phyloP scores from a whole-genome alignment of 2,329 filamentous ascomycete genomes.

The Hymenotorrendiella dingleyae region DNA sequence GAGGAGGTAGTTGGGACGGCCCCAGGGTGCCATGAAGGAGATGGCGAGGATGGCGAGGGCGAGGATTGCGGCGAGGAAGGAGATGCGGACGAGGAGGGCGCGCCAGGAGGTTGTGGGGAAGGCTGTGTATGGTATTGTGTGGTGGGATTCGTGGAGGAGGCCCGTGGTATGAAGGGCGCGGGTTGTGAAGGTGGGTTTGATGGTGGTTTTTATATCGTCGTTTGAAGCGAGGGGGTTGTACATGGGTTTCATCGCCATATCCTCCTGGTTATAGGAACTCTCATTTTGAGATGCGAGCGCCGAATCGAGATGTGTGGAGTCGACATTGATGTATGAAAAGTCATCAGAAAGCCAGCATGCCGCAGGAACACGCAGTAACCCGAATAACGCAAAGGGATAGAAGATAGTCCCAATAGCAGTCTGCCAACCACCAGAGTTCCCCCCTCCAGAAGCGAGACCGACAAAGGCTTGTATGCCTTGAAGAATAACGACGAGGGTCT shows the following conservation, averaged over 20 bases:
- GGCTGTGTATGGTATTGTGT: not conserved
- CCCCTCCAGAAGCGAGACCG: not conserved
- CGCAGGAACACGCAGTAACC: constrained; percentile 7
- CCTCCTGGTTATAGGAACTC: too few relatives aligned
- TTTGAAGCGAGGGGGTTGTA: not conserved
- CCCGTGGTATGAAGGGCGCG: too few relatives aligned
- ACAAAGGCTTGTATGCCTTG: constrained; percentile 3
- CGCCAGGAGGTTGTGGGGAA: constrained; percentile 6
- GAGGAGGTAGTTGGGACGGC: not conserved
- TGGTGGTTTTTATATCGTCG: not conserved
- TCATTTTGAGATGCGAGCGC: too few relatives aligned
- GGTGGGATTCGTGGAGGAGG: too few relatives aligned
- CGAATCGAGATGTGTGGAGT: not conserved
- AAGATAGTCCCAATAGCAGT: constrained; percentile 10
- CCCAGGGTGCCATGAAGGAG: constrained; percentile 4
- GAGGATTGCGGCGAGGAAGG: constrained; percentile 3
- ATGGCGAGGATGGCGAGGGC: constrained; percentile 2
- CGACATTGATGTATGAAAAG: not conserved
- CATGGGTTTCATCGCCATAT: not conserved
- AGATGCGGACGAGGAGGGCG: constrained; percentile 3
- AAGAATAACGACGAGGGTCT: not conserved
- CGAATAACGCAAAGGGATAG: constrained; percentile 10
- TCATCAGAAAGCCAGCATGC: constrained; percentile 12
- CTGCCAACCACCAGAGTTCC: not conserved
- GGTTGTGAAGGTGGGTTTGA: too few relatives aligned